These are phyloP conservation scores for Sphaerulina populicola DNA, from an alignment of 2,329 filamentous ascomycete species.

Conservation along the genomic window DNA sequence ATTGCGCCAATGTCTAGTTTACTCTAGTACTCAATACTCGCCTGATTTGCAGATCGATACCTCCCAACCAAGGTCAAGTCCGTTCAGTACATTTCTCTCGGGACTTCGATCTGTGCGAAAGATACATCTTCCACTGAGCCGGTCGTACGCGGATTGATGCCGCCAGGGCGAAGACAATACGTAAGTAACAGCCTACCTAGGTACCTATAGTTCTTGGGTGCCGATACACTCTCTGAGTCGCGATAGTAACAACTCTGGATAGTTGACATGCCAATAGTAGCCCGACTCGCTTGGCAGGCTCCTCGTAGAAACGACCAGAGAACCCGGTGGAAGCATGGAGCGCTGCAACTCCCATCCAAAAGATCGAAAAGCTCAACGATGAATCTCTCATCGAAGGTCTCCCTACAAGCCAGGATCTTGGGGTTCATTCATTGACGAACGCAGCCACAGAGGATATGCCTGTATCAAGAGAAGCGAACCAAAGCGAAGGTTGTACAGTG, in stretches of 20 bases:
- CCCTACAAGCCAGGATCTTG: not conserved
- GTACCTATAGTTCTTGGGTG: too few species aligned
- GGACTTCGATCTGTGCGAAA: too few species aligned
- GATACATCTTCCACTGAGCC: too few species aligned
- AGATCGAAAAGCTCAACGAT: not conserved
- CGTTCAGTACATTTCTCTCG: too few species aligned
- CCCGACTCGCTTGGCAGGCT: not conserved
- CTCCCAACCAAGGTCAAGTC: too few species aligned
- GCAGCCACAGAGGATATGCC: not conserved
- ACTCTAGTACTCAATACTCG: too few species aligned
- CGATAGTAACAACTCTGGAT: not conserved
- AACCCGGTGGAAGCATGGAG: not conserved
- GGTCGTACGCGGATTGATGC: too few species aligned
- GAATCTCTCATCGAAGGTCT: not conserved
- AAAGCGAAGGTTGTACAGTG: not conserved
- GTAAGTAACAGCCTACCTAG: too few species aligned
- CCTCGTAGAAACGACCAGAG: not conserved
- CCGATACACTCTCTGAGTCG: too few species aligned
- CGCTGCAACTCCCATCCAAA: not conserved
- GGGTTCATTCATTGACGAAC: not conserved
- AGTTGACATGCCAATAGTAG: not conserved
- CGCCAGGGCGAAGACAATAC: too few species aligned
- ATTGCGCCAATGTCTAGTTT: too few species aligned
- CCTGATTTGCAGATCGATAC: too few species aligned
- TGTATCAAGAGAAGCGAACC: not conserved